Conservation (phyloP, 2,329 filamentous ascomycete genomes). For the Colletotrichum limetticola region DNA sequence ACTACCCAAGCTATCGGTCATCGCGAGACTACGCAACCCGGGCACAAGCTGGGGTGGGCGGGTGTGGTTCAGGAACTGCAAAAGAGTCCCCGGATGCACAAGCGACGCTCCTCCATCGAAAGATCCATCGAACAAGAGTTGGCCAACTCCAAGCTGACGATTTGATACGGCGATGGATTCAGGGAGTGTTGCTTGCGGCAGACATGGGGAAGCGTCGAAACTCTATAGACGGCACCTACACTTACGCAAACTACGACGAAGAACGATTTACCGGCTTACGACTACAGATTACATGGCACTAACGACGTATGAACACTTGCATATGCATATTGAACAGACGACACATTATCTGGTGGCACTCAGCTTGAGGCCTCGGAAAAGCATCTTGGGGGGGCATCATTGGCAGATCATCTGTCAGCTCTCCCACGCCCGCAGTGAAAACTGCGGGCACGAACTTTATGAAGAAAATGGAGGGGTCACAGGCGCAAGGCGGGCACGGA, state of each 20-base stretch:
- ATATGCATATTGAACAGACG: neutral
- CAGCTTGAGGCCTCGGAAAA: neutral
- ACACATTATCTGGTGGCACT: neutral
- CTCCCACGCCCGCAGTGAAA: neutral
- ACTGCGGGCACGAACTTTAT: neutral
- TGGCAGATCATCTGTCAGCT: neutral
- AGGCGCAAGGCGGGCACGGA: neutral
- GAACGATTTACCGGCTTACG: slow-evolving; percentile 11
- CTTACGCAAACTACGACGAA: neutral
- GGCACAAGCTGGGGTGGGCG: slow-evolving; percentile 68
- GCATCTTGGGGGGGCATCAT: neutral
- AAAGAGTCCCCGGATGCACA: slow-evolving; percentile 68
- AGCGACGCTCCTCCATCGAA: slow-evolving; percentile 72
- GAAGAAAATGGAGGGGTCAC: neutral
- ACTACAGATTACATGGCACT: slow-evolving; percentile 16
- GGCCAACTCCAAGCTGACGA: slow-evolving; percentile 44
- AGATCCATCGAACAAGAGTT: slow-evolving; percentile 55
- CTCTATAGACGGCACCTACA: neutral
- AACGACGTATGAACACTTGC: slow-evolving; percentile 10
- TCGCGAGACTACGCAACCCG: slow-evolving; percentile 56
- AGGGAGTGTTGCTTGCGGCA: slow-evolving; percentile 7
- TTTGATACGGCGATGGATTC: slow-evolving; percentile 39
- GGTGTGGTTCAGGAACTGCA: slow-evolving; percentile 73
- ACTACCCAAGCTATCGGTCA: slow-evolving; percentile 66
- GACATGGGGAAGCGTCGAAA: neutral